Conservation (phyloP, 2,329 filamentous ascomycete genomes). For the Lachnellula arida region DNA sequence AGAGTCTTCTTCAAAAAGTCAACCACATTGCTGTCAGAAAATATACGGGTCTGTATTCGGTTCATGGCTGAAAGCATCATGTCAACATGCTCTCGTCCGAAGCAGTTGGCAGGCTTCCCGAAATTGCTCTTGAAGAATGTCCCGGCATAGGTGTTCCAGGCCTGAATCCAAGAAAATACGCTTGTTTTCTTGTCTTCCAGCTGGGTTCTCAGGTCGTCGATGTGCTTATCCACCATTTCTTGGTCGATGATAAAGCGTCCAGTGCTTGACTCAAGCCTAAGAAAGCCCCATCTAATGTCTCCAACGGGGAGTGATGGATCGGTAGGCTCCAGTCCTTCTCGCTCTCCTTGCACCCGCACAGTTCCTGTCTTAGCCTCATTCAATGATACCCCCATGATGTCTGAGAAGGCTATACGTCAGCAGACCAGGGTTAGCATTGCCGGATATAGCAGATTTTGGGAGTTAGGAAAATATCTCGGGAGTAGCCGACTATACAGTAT, state of each 20-base stretch:
- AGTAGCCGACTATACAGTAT: too few relatives aligned
- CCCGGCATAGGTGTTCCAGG: constrained; percentile 54
- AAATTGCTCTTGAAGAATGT: constrained; percentile 56
- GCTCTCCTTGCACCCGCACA: constrained; percentile 35
- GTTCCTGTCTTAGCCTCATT: constrained; percentile 55
- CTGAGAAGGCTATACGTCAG: constrained; percentile 39
- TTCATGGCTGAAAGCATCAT: constrained; percentile 48
- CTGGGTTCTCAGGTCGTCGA: constrained; percentile 51
- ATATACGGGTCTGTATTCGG: constrained; percentile 48
- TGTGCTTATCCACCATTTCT: constrained; percentile 49
- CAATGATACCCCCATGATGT: constrained; percentile 51
- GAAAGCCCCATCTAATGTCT: constrained; percentile 54
- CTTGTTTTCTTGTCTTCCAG: constrained; percentile 45
- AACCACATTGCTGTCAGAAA: constrained; percentile 40
- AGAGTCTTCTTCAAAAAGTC: constrained; percentile 46
- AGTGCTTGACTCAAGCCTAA: constrained; percentile 45
- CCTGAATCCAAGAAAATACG: constrained; percentile 54
- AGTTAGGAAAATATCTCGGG: too few relatives aligned
- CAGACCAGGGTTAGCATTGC: too few relatives aligned
- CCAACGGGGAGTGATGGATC: constrained; percentile 42
- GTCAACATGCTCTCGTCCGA: constrained; percentile 51
- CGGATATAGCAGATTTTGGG: too few relatives aligned
- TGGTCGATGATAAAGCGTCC: constrained; percentile 53
- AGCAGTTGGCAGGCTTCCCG: constrained; percentile 49
- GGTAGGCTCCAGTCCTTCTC: constrained; percentile 13